Base-by-base conservation (phyloP, 2,329 filamentous ascomycete species). In the Dothistroma pini region DNA sequence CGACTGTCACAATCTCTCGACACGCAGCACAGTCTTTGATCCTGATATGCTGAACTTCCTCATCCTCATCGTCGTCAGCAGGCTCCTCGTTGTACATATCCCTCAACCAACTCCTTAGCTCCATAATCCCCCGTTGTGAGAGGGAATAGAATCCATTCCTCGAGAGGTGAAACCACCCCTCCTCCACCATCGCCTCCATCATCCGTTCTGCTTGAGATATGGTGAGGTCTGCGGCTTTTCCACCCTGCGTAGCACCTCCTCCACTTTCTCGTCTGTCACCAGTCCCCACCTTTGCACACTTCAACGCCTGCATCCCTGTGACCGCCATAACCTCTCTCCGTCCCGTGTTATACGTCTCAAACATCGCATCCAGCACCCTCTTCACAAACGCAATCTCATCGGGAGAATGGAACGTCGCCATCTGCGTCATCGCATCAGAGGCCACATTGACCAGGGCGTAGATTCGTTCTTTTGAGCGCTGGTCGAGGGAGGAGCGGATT, bases 301-400 rank as follows among this genome's bases (percentile, higher is more conserved):
- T 87, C 57, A 89, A 80, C 2, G 93, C 93, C 70, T 96, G 87
- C 74, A 91, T 91, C 50, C 85, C 83, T 12, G 86, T 89, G 3
- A 97, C 79, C 3, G 90, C 92, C 84, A 97, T 88, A 29, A 91
- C 84, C 76, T 99, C 93, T 70, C 87, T 85, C n/a, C 86, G 81
- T 9, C 81, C 82, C 0, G 87, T 91, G 72, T 97, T 97, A 78
- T 91, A 87, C 21, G 85, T 89, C 65, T 96, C 91, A 72, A 97
- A 99, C 85, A 99, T 96, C 68, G 84, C 86, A 74, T 97, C 93
- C 0, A 99, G 83, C 2, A 97, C 75, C 9, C 95, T 83, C 76
- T 96, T 95, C 58, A 97, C 85, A 73, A 91, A 99, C 0, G 89
- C 86, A 34, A 97, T 90, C 78, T 97, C 93, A 67, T 96, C 92